A percentile compares a stretch with the other conserved stretches of the same genome.
Conservation (phyloP, 1,284 basidiomycete species). For the Athelia sp. region DNA sequence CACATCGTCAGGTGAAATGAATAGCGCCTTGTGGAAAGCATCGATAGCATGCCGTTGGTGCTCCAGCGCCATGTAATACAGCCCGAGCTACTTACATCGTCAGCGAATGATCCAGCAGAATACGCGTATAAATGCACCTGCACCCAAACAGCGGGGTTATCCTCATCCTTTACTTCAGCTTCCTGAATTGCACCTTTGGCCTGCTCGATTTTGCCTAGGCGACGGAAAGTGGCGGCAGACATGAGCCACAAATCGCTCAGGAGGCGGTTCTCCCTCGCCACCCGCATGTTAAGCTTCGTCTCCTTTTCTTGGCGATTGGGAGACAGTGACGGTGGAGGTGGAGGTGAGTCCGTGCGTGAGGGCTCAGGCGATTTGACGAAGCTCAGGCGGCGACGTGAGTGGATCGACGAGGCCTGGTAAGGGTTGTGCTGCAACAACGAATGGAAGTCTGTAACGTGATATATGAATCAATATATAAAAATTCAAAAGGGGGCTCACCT, state of each 20-base stretch:
- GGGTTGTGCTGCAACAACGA: slow-evolving; percentile 52
- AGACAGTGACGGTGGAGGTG: slow-evolving; percentile 38
- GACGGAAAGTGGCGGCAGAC: slow-evolving; percentile 90
- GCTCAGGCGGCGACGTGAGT: slow-evolving; percentile 62
- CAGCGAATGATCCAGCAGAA: slow-evolving; percentile 2
- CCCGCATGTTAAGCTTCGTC: slow-evolving; percentile 39
- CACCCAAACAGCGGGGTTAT: slow-evolving; percentile 90
- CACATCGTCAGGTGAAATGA: slow-evolving; percentile 74
- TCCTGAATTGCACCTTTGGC: slow-evolving; percentile 90
- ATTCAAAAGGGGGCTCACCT: slow-evolving; percentile 38
- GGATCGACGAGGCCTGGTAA: slow-evolving; percentile 85
- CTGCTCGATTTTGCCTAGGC: slow-evolving; percentile 86
- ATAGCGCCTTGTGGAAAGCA: slow-evolving; percentile 79
- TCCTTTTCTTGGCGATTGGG: slow-evolving; percentile 24
- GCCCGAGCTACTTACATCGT: slow-evolving; percentile 51
- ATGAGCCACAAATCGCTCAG: slow-evolving; percentile 91
- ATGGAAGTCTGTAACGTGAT: slow-evolving; percentile 49
- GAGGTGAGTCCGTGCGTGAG: slow-evolving; percentile 24
- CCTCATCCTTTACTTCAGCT: slow-evolving; percentile 86
- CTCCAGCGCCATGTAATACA: slow-evolving; percentile 64
- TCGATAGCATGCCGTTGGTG: slow-evolving; percentile 62
- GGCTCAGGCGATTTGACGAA: slow-evolving; percentile 42
- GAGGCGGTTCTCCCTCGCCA: slow-evolving; percentile 63
- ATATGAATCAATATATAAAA: slow-evolving; percentile 3
- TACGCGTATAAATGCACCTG: slow-evolving; percentile 48